Evolutionary conservation across 352 stramenopile genomes (phyloP), one percentile per base, ranked within the genome.

Genomic region (Globisporangium irregulare): DNA sequence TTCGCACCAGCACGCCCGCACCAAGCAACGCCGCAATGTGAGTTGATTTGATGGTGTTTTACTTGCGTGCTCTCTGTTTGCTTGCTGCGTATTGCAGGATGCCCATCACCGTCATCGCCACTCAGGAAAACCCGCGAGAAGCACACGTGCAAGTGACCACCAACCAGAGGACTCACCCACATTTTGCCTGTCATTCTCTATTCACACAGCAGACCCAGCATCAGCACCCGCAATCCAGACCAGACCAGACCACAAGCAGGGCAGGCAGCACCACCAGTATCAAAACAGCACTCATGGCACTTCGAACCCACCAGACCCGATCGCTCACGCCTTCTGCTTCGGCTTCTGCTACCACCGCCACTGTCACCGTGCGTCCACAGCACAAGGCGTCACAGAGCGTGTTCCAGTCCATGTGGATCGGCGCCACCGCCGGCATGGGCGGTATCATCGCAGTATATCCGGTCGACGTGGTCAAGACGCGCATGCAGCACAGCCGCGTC

Each of bases 401-500:
- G 32, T 82, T 93, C 63, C 82, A 91, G 70, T 90, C 79, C 68
- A 89, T 93, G 73, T 91, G 83, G 82, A 89, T 93, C 66, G 86
- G 84, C 62, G 86, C 86, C 34, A 92, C 84, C 12, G 78, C 86
- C 55, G 86, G 86, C 25, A 91, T 94, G 84, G 82, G 81, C 60
- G 86, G 84, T 57, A 92, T 94, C 76, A 86, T 91, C 63, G 81
- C 81, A 50, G 84, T 94, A 68, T 94, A 92, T 71, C 86, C 86
- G 6, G 80, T 94, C 27, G 86, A 94, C 64, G 86, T 94, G 50
- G 79, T 94, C 75, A 94, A 94, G 80, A 94, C 86, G 55, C 82
- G 86, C 70, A 94, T 94, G 86, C 86, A 94, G 69, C 77, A 91
- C 72, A 87, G 77, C 59, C 80, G 73, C 55, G 82, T 87, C 34